These are phyloP conservation scores for Mucor saturninus DNA, from an alignment of 371 early-diverging fungal species.

Conservation along the genomic window DNA sequence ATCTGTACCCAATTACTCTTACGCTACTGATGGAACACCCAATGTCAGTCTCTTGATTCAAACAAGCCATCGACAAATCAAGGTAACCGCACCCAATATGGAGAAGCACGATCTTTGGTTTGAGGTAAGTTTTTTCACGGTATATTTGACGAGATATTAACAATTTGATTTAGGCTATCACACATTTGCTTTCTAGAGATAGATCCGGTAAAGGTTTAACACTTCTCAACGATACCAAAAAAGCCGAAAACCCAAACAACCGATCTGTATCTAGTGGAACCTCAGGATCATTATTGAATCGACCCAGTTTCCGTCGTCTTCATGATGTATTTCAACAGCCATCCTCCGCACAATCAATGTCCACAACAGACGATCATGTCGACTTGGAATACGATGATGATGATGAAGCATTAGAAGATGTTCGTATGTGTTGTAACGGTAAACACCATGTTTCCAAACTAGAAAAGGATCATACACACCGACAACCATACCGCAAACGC, in stretches of 20 bases:
- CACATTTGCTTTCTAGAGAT: conserved; percentile 34
- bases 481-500: conserved; percentile 35
- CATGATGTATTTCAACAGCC: conserved; percentile 34
- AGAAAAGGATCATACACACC: conserved; percentile 40
- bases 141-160: neutral
- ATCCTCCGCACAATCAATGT: conserved; percentile 5
- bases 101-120: conserved; percentile 74
- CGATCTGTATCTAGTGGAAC: conserved; percentile 27
- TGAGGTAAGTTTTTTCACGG: conserved; percentile 30
- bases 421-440: conserved; percentile 61
- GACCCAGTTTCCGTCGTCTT: conserved; percentile 42
- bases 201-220: conserved; percentile 6
- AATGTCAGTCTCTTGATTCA: conserved; percentile 67
- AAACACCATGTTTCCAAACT: conserved; percentile 57
- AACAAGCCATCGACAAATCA: conserved; percentile 69
- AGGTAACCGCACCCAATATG: conserved; percentile 69
- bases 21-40: conserved; percentile 48
- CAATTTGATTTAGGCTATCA: conserved; percentile 32
- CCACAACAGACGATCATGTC: conserved; percentile 8
- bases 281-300: conserved; percentile 25
- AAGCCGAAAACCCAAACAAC: conserved; percentile 4
- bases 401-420: conserved; percentile 56
- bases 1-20: conserved; percentile 38
- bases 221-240: conserved; percentile 9
- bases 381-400: conserved; percentile 24